These are phyloP conservation scores for Colletotrichum eremochloae DNA, from an alignment of 2,329 filamentous ascomycete genomes.

Conservation along the genomic window DNA sequence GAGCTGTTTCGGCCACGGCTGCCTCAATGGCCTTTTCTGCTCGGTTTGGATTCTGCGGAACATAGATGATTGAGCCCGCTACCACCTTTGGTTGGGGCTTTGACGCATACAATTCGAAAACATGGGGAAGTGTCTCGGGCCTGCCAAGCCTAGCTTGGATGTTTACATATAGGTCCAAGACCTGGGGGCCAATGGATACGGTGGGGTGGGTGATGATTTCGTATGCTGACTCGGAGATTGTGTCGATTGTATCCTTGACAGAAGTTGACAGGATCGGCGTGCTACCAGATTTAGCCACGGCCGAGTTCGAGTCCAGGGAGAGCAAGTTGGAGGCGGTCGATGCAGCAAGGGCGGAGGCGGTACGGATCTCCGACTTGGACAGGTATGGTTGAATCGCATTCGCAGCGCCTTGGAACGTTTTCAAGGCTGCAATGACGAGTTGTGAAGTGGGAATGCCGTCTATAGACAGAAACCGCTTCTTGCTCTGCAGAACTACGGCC, in stretches of 20 bases:
- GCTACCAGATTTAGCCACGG: conserved; percentile 39
- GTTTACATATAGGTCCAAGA: conserved; percentile 81
- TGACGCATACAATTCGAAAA: conserved; percentile 84
- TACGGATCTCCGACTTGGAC: conserved; percentile 54
- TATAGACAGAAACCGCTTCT: conserved; percentile 58
- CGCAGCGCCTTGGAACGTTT: conserved; percentile 60
- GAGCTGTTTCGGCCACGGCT: conserved; percentile 78
- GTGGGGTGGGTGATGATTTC: conserved; percentile 79
- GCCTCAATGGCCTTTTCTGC: conserved; percentile 79
- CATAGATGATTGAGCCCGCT: conserved; percentile 71
- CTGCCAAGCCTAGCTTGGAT: conserved; percentile 80
- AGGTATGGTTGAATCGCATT: conserved; percentile 58
- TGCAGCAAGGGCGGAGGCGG: conserved; percentile 62
- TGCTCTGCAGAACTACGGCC: conserved; percentile 57
- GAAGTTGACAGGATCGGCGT: conserved; percentile 39
- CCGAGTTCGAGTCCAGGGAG: conserved; percentile 49
- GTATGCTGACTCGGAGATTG: conserved; percentile 73
- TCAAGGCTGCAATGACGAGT: conserved; percentile 59
- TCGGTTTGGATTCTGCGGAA: conserved; percentile 74
- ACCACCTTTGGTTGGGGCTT: conserved; percentile 80
- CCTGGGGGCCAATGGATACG: conserved; percentile 81
- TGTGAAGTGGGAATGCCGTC: conserved; percentile 60
- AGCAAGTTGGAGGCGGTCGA: conserved; percentile 53
- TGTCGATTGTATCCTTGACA: conserved; percentile 62
- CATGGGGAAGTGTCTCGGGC: conserved; percentile 81